Evolutionary conservation across 768 basidiomycete genomes (phyloP), one percentile per base, ranked within the genome.

Genomic region (Leccinum pellstonianum): DNA sequence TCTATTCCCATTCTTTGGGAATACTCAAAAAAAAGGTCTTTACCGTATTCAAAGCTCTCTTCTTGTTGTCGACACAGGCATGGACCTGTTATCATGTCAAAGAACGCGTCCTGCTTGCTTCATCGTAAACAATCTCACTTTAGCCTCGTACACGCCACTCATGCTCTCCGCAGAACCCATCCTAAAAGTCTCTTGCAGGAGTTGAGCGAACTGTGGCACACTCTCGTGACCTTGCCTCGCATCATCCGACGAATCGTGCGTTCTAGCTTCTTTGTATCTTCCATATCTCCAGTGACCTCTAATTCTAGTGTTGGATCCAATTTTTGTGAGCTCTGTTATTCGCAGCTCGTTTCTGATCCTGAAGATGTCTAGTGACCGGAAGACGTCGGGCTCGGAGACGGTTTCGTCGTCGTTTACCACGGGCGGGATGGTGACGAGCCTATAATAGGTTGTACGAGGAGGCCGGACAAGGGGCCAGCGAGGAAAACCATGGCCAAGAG

Each of bases 401-500:
- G 27, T 6, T 27, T 27, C 27, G 27, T 27, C 27, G 27, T 27
- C 27, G 27, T 27, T 27, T 27, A 27, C 27, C 27, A 19, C 1
- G 11, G 8, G 8, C n/a, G 19, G 8, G 23, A 35, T 15, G n/a
- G 5, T 12, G 60, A 61, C 46, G 43, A 61, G 84, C 93, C 91
- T 65, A 96, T 91, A 47, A 95, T 71, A 1, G 95, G 96, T 69
- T 98, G 95, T 64, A 96, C 89, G 50, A 98, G 78, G 21, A 98
- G 81, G 2, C 95, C 95, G 1, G 90, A 93, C 7, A 95, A 76
- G 2, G 93, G 95, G 0, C 95, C 95, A 2, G 95, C 95, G 49
- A 96, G 81, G 71, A 98, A 95, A 14, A 97, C 95, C 21, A 93
- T 79, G 1, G 94, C 88, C 86, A 97, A 93, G 61, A 81, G 80